Percentiles rank a stretch among this genome's conserved stretches.
Conservation (phyloP, 139 green algal species). For the Monoraphidium neglectum region DNA sequence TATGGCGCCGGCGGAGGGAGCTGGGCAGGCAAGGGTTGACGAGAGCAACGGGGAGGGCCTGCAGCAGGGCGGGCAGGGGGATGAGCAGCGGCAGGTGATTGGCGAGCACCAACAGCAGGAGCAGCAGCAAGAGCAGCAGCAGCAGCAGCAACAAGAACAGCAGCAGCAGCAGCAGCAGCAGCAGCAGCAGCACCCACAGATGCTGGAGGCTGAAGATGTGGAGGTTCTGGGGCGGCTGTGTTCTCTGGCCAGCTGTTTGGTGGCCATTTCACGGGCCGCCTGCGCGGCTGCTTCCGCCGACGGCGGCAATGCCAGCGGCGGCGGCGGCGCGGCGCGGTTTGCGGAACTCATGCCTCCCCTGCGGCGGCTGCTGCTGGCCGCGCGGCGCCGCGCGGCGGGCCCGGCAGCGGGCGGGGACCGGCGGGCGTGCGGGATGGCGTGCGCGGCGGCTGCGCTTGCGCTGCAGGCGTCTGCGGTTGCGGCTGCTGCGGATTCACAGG, state of each 20-base stretch:
- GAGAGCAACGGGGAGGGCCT: neutral
- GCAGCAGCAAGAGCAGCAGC: neutral
- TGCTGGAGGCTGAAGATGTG: too few relatives aligned
- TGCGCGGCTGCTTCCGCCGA: too few relatives aligned
- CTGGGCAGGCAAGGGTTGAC: neutral
- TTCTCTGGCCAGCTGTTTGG: too few relatives aligned
- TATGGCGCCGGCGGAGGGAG: neutral
- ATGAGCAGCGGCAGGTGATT: neutral
- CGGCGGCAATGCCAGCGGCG: too few relatives aligned
- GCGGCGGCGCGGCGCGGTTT: too few relatives aligned
- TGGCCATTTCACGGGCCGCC: too few relatives aligned
- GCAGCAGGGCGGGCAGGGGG: neutral
- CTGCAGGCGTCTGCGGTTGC: too few relatives aligned
- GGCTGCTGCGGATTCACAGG: too few relatives aligned
- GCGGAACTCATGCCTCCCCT: neutral
- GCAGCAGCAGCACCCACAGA: neutral
- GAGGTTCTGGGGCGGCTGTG: too few relatives aligned
- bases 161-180: slow-evolving; percentile 20
- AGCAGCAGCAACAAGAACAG: neutral
- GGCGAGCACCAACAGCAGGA: neutral
- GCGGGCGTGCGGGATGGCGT: neutral
- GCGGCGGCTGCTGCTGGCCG: neutral
- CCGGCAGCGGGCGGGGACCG: neutral
- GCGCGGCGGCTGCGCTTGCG: too few relatives aligned
- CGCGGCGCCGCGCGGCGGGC: neutral